Evolutionary conservation across 305 asterid genomes (phyloP).

Genomic region (Solanum hybrid): DNA sequence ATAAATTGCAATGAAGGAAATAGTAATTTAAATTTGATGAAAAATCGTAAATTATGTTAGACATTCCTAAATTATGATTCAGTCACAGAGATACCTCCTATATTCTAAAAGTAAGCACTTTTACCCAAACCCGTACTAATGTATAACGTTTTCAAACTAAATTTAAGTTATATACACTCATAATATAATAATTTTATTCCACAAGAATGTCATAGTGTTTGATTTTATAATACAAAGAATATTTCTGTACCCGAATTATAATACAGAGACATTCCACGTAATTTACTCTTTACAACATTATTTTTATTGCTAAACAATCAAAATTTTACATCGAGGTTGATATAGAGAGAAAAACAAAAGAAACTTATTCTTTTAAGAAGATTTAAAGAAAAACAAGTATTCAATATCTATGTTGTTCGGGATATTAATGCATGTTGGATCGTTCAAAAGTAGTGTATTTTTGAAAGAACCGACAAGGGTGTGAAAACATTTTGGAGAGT

Average conservation of each 20-base stretch:
- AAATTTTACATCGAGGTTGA: neutral
- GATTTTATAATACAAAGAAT: neutral
- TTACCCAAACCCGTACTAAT: neutral
- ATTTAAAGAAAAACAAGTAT: neutral
- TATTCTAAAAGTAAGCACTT: neutral
- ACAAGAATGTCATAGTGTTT: neutral
- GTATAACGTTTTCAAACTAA: no score
- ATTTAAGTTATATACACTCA: neutral
- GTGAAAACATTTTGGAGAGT: neutral
- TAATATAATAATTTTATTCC: neutral
- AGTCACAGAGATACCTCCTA: fast-evolving
- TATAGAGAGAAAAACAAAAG: neutral
- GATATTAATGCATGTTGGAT: neutral
- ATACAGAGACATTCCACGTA: neutral
- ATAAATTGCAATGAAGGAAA: no score
- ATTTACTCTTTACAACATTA: neutral
- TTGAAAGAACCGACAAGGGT: neutral
- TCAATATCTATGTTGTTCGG: neutral
- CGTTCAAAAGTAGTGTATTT: neutral
- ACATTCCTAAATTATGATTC: neutral
- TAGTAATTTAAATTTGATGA: neutral
- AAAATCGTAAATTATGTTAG: no score
- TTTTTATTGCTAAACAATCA: neutral
- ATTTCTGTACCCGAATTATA: neutral
- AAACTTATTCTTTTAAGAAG: neutral